Conservation (phyloP, 495 filamentous ascomycete genomes). For the Aspergillus bridgeri region DNA sequence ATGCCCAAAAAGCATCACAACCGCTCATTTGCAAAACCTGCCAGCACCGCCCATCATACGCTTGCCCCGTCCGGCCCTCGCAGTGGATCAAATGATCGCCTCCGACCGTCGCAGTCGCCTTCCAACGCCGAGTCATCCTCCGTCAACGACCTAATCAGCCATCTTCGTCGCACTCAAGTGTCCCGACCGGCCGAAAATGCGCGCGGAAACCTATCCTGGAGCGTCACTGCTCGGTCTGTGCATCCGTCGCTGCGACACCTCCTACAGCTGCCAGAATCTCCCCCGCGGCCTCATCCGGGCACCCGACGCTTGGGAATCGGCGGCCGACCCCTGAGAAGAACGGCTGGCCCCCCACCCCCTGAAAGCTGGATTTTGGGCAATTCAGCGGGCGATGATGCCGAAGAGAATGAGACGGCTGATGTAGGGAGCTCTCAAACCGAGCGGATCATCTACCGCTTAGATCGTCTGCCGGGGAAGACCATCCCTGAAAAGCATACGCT, state of each 20-base stretch:
- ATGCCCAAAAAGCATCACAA: conserved; percentile 50
- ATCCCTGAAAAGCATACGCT: conserved; percentile 50
- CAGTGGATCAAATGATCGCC: conserved; percentile 26
- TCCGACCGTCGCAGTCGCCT: conserved; percentile 19
- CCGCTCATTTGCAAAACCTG: conserved; percentile 30
- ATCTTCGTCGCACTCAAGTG: conserved; percentile 46
- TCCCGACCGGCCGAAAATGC: conserved; percentile 18
- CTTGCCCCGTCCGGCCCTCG: conserved; percentile 27
- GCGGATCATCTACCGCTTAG: conserved; percentile 29
- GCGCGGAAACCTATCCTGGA: conserved; percentile 11
- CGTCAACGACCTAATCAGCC: conserved; percentile 48
- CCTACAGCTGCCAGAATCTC: conserved; percentile 67
- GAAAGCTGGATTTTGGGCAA: conserved; percentile 61
- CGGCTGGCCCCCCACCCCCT: conserved; percentile 67
- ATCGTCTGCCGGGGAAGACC: conserved; percentile 41
- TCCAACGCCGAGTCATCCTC: conserved; percentile 25
- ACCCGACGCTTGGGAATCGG: conserved; percentile 35
- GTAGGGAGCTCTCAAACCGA: conserved; percentile 6
- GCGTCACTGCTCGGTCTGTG: conserved; percentile 38
- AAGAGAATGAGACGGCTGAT: conserved; percentile 2
- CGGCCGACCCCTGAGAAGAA: conserved; percentile 44
- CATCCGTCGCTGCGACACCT: conserved; percentile 56
- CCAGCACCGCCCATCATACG: conserved; percentile 37
- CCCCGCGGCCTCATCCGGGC: conserved; percentile 60
- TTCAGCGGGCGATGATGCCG: conserved; percentile 6